phyloP scores from a whole-genome alignment of 192 early-diverging fungal genomes.

The Martensiomyces pterosporus region DNA sequence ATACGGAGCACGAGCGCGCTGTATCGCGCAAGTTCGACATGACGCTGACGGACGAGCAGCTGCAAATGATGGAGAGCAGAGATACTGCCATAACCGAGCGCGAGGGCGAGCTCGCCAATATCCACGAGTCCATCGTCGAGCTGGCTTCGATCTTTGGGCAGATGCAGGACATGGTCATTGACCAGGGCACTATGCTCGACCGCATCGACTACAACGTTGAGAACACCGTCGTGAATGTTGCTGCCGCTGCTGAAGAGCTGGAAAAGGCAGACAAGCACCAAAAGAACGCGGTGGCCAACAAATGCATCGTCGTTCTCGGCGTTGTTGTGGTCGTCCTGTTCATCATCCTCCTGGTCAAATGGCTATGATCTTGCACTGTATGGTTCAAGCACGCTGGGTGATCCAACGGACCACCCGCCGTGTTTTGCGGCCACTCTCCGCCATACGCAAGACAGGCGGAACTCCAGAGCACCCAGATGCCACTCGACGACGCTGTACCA shows the following conservation, averaged over 20 bases:
- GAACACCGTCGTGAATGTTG: conserved; percentile 70
- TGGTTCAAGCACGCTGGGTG: too few species aligned
- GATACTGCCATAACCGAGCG: conserved; percentile 74
- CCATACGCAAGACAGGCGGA: too few species aligned
- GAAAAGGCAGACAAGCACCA: conserved; percentile 76
- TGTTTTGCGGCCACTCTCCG: too few species aligned
- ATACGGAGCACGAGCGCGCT: conserved; percentile 32
- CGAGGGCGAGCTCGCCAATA: conserved; percentile 89
- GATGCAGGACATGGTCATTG: conserved; percentile 93
- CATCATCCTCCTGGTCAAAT: conserved; percentile 72
- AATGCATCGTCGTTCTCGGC: conserved; percentile 77
- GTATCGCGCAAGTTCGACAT: conserved; percentile 42
- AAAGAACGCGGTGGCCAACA: conserved; percentile 72
- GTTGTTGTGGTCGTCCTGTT: conserved; percentile 75
- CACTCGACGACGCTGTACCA: too few species aligned
- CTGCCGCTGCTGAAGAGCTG: conserved; percentile 80
- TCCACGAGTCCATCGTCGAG: conserved; percentile 85
- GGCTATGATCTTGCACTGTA: conserved; percentile 42
- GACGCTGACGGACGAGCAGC: conserved; percentile 82
- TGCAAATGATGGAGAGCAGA: conserved; percentile 69
- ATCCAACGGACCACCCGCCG: too few species aligned
- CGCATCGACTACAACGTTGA: conserved; percentile 98
- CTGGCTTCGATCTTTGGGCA: conserved; percentile 91
- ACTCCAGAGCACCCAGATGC: too few species aligned
- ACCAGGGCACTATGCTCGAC: conserved; percentile 95